Evolutionary conservation across 352 stramenopile species (phyloP).

Genomic region (Aphanomyces euteiches): DNA sequence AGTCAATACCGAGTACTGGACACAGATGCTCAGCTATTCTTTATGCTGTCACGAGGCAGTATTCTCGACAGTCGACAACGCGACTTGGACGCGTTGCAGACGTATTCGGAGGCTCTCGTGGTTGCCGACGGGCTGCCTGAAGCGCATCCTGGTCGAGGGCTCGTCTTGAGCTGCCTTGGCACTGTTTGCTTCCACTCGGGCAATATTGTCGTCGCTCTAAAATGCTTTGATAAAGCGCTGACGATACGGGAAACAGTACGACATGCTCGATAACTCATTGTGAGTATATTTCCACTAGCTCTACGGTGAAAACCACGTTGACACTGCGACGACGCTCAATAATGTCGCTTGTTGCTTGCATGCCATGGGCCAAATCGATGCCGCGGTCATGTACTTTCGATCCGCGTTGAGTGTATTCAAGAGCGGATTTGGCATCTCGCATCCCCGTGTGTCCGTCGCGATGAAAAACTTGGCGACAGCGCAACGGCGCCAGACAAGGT

Average conservation of each 20-base stretch:
- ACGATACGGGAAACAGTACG: constrained; percentile 36
- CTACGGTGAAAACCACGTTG: constrained; percentile 40
- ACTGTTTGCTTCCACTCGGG: constrained; percentile 56
- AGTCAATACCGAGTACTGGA: constrained; percentile 29
- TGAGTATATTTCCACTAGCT: background rate
- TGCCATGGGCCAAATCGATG: constrained; percentile 39
- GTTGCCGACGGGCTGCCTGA: constrained; percentile 34
- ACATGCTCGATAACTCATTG: background rate
- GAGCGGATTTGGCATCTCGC: background rate
- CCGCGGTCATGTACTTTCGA: constrained; percentile 33
- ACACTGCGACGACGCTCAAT: constrained; percentile 70
- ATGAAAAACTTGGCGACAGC: constrained; percentile 20
- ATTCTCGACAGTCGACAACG: constrained; percentile 52
- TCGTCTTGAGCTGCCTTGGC: constrained; percentile 52
- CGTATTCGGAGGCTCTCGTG: constrained; percentile 29
- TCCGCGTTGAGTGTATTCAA: constrained; percentile 9
- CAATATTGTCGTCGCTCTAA: constrained; percentile 46
- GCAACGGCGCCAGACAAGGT: constrained; percentile 18
- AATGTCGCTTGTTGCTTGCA: constrained; percentile 67
- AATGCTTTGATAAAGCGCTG: constrained; percentile 56
- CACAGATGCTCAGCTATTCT: constrained; percentile 50
- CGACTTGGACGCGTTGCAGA: constrained; percentile 52
- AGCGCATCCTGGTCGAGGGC: constrained; percentile 38
- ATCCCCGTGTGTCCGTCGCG: constrained; percentile 19
- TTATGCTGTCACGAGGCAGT: constrained; percentile 47